Evolutionary conservation across 1,284 basidiomycete genomes (phyloP).

Genomic region (Crucibulum parvulum): DNA sequence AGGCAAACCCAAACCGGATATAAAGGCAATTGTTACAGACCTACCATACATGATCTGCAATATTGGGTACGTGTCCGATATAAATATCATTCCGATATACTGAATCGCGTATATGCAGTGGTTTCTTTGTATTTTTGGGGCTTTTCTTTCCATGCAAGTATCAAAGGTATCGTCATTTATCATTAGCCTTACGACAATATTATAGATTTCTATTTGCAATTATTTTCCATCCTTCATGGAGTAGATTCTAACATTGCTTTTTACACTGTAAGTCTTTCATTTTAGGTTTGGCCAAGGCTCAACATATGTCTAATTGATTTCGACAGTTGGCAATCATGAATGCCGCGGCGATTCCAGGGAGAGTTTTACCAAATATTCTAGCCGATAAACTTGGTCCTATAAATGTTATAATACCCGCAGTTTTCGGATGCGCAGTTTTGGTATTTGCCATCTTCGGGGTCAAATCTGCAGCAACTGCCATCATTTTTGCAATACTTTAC

Average conservation of each 20-base stretch:
- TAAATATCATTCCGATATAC: neutral
- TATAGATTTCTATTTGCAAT: conserved; percentile 28
- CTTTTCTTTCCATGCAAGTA: neutral
- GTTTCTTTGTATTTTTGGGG: neutral
- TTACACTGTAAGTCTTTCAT: conserved; percentile 23
- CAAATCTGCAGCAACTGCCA: conserved; percentile 28
- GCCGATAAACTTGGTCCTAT: conserved; percentile 30
- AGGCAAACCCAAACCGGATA: neutral
- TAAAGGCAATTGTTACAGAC: conserved; percentile 12
- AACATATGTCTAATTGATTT: neutral
- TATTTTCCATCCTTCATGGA: conserved; percentile 20
- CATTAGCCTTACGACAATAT: neutral
- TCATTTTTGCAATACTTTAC: conserved; percentile 33
- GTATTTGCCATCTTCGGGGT: conserved; percentile 41
- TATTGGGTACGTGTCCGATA: conserved; percentile 3
- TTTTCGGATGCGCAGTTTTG: conserved; percentile 25
- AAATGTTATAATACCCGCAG: conserved; percentile 29
- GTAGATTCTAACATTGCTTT: conserved; percentile 26
- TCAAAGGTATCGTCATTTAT: neutral
- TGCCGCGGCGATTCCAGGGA: conserved; percentile 28
- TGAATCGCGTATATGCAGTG: neutral
- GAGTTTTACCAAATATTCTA: conserved; percentile 23
- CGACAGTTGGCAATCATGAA: conserved; percentile 12
- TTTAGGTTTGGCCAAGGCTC: no score
- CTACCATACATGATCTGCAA: conserved; percentile 8